Conservation (phyloP, 2,329 filamentous ascomycete species). For the Phaeosphaeria sp. region DNA sequence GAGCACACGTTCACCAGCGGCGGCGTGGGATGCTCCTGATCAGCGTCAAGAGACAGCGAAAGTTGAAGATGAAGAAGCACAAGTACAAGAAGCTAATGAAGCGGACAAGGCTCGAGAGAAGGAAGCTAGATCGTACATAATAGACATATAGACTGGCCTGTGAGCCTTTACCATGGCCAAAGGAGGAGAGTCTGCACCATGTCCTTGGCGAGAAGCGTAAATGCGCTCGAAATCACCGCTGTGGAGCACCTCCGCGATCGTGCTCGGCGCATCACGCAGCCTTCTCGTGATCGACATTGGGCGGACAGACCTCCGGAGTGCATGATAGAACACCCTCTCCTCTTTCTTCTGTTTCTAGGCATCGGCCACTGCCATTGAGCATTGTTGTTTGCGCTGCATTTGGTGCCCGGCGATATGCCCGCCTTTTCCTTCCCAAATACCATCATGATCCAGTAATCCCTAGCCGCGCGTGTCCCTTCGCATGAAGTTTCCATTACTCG, state of each 20-base stretch:
- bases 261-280: background rate
- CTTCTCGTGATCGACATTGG: background rate
- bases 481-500: constrained; percentile 37
- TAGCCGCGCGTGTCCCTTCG: constrained; percentile 18
- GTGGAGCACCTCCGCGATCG: background rate
- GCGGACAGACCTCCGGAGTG: constrained; percentile 17
- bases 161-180: constrained; percentile 12
- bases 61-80: constrained; percentile 99
- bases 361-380: constrained; percentile 26
- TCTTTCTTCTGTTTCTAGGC: constrained; percentile 28
- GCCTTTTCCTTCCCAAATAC: constrained; percentile 36
- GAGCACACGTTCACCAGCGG: constrained; percentile 29
- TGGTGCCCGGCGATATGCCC: constrained; percentile 28
- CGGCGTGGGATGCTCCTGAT: constrained; percentile 73
- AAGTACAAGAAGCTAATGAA: constrained; percentile 99
- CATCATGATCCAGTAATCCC: constrained; percentile 23
- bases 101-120: constrained; percentile 83
- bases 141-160: constrained; percentile 27
- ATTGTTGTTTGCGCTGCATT: constrained; percentile 34
- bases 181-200: background rate
- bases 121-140: constrained; percentile 69
- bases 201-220: background rate
- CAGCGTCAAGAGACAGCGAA: constrained; percentile 89
- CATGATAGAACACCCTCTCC: constrained; percentile 39
- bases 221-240: background rate